Percentiles rank a stretch among this genome's conserved stretches.
phyloP scores from a whole-genome alignment of 1,284 basidiomycete species.

The Moniliophthora roreri region DNA sequence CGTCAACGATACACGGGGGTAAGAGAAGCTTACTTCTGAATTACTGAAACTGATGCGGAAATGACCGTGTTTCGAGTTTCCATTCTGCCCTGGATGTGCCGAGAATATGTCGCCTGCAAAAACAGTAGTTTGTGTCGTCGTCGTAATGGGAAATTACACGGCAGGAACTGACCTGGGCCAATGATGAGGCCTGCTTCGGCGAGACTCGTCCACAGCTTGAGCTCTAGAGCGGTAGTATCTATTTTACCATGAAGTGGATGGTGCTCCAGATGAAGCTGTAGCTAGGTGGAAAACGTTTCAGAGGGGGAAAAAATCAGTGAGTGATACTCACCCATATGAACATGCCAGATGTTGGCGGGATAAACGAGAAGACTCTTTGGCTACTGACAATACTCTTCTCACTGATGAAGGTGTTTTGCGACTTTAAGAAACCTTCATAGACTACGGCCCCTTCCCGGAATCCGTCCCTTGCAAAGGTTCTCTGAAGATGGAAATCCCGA shows the following conservation, averaged over 20 bases:
- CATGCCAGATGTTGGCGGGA: conserved; percentile 72
- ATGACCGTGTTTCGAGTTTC: conserved; percentile 45
- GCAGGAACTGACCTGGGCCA: conserved; percentile 45
- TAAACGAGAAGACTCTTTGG: conserved; percentile 59
- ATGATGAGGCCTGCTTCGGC: conserved; percentile 63
- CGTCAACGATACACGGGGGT: not conserved
- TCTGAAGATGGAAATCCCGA: conserved; percentile 50
- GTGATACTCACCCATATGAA: conserved; percentile 60
- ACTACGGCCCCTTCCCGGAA: conserved; percentile 40
- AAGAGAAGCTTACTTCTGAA: conserved; percentile 41
- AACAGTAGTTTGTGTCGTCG: conserved; percentile 5
- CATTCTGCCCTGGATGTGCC: conserved; percentile 32
- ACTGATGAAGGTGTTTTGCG: conserved; percentile 19
- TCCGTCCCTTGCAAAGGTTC: conserved; percentile 27
- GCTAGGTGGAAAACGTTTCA: no score
- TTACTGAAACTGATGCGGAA: conserved; percentile 66
- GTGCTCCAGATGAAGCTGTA: conserved; percentile 63
- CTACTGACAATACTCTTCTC: conserved; percentile 39
- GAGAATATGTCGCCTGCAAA: conserved; percentile 47
- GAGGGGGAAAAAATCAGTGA: no score
- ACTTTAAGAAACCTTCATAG: conserved; percentile 42
- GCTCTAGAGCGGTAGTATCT: conserved; percentile 47
- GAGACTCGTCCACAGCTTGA: conserved; percentile 53
- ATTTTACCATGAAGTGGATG: conserved; percentile 49
- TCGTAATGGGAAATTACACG: not conserved